phyloP scores from a whole-genome alignment of 352 stramenopile genomes.

The Pythium apleroticum region DNA sequence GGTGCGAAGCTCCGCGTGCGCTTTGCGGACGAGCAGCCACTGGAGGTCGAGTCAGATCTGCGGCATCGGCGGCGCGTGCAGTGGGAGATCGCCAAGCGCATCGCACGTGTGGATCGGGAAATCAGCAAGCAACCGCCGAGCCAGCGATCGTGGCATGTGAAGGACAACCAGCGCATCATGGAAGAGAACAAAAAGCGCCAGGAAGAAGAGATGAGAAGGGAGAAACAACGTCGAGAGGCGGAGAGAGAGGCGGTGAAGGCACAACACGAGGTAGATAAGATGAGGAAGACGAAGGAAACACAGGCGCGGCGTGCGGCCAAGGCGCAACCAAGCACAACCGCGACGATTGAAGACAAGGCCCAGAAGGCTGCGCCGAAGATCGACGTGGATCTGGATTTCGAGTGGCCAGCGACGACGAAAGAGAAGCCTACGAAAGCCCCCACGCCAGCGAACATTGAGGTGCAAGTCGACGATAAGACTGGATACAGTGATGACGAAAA shows the following conservation, averaged over 20 bases:
- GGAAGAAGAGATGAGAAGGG: slow-evolving; percentile 5
- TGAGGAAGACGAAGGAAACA: slow-evolving; percentile 1
- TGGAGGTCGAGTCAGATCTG: slow-evolving; percentile 35
- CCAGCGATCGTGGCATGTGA: slow-evolving; percentile 60
- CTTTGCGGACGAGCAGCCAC: background rate
- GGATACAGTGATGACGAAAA: background rate
- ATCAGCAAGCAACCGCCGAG: slow-evolving; percentile 43
- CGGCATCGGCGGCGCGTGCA: slow-evolving; percentile 46
- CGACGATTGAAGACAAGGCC: slow-evolving; percentile 21
- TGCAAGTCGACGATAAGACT: background rate
- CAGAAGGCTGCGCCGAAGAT: background rate
- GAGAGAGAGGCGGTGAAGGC: slow-evolving; percentile 13
- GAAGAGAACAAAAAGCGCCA: slow-evolving; percentile 24
- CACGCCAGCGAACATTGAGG: background rate
- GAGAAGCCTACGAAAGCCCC: background rate
- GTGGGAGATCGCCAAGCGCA: slow-evolving; percentile 72
- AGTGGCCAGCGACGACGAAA: slow-evolving; percentile 1
- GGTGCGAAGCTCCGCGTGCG: background rate
- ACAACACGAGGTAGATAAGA: slow-evolving; percentile 9
- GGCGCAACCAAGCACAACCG: background rate
- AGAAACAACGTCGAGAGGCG: slow-evolving; percentile 12
- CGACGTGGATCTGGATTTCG: slow-evolving; percentile 19
- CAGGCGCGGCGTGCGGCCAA: background rate
- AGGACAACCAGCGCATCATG: slow-evolving; percentile 24
- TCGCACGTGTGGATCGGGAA: slow-evolving; percentile 66